Percentiles rank a stretch among this genome's conserved stretches.
Evolutionary conservation across 345 rosid species (phyloP).

Genomic region (Bretschneidera sinensis): DNA sequence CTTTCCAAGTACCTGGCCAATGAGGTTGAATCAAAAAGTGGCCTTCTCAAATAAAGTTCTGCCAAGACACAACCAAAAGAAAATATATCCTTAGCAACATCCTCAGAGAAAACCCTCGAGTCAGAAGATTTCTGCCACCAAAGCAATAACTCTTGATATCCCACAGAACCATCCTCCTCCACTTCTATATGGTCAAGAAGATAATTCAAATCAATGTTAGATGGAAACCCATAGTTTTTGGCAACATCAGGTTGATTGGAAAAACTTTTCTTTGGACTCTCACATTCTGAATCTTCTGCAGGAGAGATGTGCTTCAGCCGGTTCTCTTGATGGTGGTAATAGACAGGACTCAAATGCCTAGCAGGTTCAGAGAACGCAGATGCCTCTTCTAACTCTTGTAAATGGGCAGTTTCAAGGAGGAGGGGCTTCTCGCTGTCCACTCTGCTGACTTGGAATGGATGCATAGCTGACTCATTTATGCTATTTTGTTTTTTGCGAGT

Average conservation of each 20-base stretch:
- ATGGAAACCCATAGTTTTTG: conserved; percentile 26
- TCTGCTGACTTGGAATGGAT: conserved; percentile 32
- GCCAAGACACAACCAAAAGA: conserved; percentile 80
- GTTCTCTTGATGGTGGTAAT: conserved; percentile 26
- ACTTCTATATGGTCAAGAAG: conserved; percentile 69
- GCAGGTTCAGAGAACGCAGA: conserved; percentile 72
- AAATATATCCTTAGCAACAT: conserved; percentile 64
- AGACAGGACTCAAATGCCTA: conserved; percentile 56
- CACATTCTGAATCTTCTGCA: conserved; percentile 25
- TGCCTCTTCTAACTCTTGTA: conserved; percentile 71
- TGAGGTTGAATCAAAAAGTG: conserved; percentile 69
- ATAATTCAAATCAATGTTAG: conserved; percentile 42
- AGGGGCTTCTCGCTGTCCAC: conserved; percentile 33
- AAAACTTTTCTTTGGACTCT: conserved; percentile 24
- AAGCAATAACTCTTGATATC: conserved; percentile 60
- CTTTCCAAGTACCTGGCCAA: conserved; percentile 42
- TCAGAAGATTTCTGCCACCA: conserved; percentile 58
- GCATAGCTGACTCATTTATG: conserved; percentile 27
- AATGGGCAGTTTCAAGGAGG: conserved; percentile 44
- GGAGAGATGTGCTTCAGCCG: conserved; percentile 23
- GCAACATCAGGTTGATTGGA: conserved; percentile 31
- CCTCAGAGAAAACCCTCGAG: conserved; percentile 31
- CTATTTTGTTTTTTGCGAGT: conserved; percentile 24
- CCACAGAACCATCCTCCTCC: conserved; percentile 45
- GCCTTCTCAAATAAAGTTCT: conserved; percentile 68